Evolutionary conservation across 352 stramenopile genomes (phyloP), one percentile per base, ranked within the genome.

Genomic region (Phytophthora colocasiae): DNA sequence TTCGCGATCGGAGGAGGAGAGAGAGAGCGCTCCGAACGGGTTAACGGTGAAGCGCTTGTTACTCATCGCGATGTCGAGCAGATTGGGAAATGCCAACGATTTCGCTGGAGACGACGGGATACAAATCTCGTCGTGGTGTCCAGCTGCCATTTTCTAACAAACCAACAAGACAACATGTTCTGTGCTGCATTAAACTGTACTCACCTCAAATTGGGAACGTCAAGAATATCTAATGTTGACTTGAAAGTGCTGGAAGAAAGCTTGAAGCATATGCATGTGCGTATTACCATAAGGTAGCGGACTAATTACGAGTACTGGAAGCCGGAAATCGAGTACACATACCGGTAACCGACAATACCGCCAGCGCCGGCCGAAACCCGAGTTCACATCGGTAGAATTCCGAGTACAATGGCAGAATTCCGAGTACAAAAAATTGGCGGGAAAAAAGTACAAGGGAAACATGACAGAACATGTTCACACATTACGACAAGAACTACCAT

Each of bases 11-110:
- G 59, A 47, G 0, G 22, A 11, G 0, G 58, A 34, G 8, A 69
- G 26, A 19, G n/a, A n/a, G 10, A 69, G 34, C 4, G 59, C 46
- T 5, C 24, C 44, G 26, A 68, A 69, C 4, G 50, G 64, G 17
- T 72, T 72, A 0, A 63, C 27, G 5, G 58, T 73, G 36, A 73
- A 73, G 24, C 66, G 66, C 48, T 50, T 57, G 38, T 47, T 55
- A 29, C 34, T 55, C 55, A 63, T 63, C 22, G 10, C 6, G 8
- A 11, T 38, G 48, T 22, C 10, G 7, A 19, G 6, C 22, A 44
- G 44, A 5, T 57, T 22, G 32, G 34, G n/a, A 46, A 57, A 57
- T 46, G 49, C 22, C 22, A 22, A 22, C 15, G 3, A 11, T 43
- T 4, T 43, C 14, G 38, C 38, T 22, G n/a, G 38, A 43, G 38